Evolutionary conservation across 2,329 filamentous ascomycete genomes (phyloP).

Genomic region (Rhynchosporium secalis): DNA sequence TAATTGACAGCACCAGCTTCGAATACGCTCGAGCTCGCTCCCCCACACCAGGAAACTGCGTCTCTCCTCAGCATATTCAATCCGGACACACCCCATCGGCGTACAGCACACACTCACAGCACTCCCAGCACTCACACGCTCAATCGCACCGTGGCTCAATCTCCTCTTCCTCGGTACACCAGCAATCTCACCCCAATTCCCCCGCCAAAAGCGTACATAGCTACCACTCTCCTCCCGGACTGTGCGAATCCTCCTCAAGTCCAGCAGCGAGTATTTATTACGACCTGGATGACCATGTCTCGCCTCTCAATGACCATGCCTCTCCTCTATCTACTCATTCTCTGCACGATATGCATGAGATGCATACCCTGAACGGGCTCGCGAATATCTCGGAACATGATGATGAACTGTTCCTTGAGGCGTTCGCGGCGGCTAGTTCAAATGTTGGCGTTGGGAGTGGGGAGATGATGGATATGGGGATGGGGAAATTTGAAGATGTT

Average conservation of each 20-base stretch:
- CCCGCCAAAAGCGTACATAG: constrained; percentile 51
- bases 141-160: constrained; percentile 29
- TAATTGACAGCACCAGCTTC: constrained; percentile 43
- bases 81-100: constrained; percentile 34
- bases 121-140: too few relatives aligned
- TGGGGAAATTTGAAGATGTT: constrained; percentile 38
- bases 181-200: constrained; percentile 45
- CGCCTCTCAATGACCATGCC: constrained; percentile 28
- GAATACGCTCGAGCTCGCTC: constrained; percentile 39
- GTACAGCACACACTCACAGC: constrained; percentile 32
- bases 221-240: constrained; percentile 59
- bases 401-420: constrained; percentile 41
- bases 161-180: constrained; percentile 24
- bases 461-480: constrained; percentile 36
- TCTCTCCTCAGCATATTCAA: constrained; percentile 39
- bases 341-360: too few relatives aligned
- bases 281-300: constrained; percentile 31
- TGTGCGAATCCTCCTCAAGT: constrained; percentile 62
- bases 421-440: constrained; percentile 35
- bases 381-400: constrained; percentile 37
- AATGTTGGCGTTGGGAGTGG: constrained; percentile 34
- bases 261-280: constrained; percentile 43
- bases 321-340: too few relatives aligned
- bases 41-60: constrained; percentile 30
- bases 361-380: constrained; percentile 21